Percentiles rank a stretch among this genome's conserved stretches.
phyloP scores from a whole-genome alignment of 495 filamentous ascomycete species.

The Penicillium turbatum region DNA sequence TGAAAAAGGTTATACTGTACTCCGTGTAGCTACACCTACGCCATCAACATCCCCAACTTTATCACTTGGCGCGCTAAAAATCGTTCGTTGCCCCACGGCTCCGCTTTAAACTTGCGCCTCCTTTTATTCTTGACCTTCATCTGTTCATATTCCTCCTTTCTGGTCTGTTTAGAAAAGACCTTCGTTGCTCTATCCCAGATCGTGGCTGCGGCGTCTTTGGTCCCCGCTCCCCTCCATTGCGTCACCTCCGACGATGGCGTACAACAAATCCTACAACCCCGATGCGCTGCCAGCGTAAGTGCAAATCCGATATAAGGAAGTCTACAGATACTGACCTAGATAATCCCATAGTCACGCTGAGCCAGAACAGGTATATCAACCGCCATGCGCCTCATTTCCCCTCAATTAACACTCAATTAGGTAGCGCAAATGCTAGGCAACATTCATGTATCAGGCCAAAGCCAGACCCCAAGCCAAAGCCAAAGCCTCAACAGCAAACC shows the following conservation, averaged over 20 bases:
- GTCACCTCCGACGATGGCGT: conserved; percentile 67
- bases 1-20: background rate
- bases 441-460: conserved; percentile 27
- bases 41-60: background rate
- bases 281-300: conserved; percentile 94
- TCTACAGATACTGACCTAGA: conserved; percentile 10
- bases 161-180: background rate
- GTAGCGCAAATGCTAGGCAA: conserved; percentile 53
- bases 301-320: background rate
- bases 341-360: conserved; percentile 73
- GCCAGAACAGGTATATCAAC: conserved; percentile 71
- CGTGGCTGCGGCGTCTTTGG: background rate
- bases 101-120: conserved; percentile 19
- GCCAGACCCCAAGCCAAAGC: conserved; percentile 4
- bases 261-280: conserved; percentile 90
- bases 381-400: conserved; percentile 3
- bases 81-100: conserved; percentile 26
- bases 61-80: conserved; percentile 14
- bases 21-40: background rate
- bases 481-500: conserved; percentile 20
- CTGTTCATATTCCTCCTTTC: background rate
- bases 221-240: conserved; percentile 12
- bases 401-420: conserved; percentile 24
- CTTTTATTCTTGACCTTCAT: conserved; percentile 4
- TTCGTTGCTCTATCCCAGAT: background rate